These are phyloP conservation scores for Epichloe scottii DNA, from an alignment of 2,329 filamentous ascomycete genomes.

Conservation along the genomic window DNA sequence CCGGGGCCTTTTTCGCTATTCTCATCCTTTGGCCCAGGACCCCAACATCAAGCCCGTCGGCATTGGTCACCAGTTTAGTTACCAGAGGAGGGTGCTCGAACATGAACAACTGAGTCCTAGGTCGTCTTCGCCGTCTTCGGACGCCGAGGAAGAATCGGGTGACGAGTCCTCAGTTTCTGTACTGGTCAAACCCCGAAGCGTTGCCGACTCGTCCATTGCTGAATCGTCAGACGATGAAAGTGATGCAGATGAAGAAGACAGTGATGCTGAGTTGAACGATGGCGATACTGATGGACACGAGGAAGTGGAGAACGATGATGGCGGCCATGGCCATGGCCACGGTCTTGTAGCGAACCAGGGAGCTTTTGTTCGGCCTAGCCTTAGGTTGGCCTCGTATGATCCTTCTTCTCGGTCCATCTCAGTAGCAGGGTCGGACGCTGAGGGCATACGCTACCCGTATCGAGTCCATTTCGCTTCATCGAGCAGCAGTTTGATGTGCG, in stretches of 20 bases:
- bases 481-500: conserved; percentile 11
- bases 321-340: not conserved
- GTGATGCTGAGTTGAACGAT: not conserved
- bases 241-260: not conserved
- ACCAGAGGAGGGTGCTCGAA: conserved; percentile 19
- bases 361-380: not conserved
- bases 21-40: conserved; percentile 20
- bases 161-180: conserved; percentile 5
- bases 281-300: not conserved
- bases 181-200: not conserved
- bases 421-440: not conserved
- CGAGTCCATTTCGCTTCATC: conserved; percentile 9
- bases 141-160: conserved; percentile 10
- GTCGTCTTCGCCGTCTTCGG: conserved; percentile 21
- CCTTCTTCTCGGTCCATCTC: not conserved
- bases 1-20: conserved; percentile 20
- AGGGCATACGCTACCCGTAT: not conserved
- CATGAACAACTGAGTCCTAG: conserved; percentile 25
- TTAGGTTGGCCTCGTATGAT: not conserved
- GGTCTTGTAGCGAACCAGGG: not conserved
- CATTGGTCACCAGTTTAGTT: conserved; percentile 30
- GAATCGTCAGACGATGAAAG: not conserved
- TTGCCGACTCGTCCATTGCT: not conserved
- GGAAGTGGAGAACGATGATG: not conserved
- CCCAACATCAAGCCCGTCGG: conserved; percentile 31